Evolutionary conservation across 208 protist species (phyloP).

Genomic region (Leishmania braziliensis): DNA sequence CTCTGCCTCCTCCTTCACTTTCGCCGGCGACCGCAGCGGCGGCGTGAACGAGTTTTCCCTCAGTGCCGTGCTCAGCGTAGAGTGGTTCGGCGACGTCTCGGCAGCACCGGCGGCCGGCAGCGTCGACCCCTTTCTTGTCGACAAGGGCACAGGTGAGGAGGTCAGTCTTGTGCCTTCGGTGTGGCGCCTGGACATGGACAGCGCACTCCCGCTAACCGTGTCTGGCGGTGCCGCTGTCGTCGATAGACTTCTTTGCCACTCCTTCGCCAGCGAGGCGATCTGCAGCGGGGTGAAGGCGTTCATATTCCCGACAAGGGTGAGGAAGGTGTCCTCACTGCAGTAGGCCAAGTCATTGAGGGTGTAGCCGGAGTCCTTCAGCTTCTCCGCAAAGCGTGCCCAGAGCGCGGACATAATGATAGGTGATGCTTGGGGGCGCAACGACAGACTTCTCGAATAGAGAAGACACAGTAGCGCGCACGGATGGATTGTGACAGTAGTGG

Average conservation of each 20-base stretch:
- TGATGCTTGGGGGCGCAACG: background rate
- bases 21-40: conserved; percentile 27
- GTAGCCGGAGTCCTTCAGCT: conserved; percentile 60
- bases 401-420: conserved; percentile 39
- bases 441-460: background rate
- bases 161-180: background rate
- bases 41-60: conserved; percentile 24
- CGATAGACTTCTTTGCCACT: conserved; percentile 41
- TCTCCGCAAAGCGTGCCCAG: conserved; percentile 51
- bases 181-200: background rate
- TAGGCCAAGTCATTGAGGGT: conserved; percentile 54
- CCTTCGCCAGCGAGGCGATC: conserved; percentile 40
- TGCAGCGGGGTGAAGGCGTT: conserved; percentile 57
- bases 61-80: conserved; percentile 23
- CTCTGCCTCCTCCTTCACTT: conserved; percentile 37
- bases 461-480: background rate
- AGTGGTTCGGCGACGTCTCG: conserved; percentile 15
- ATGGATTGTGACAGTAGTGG: background rate
- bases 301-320: conserved; percentile 59
- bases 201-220: background rate
- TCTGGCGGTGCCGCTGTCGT: background rate
- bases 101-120: background rate
- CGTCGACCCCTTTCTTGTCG: background rate
- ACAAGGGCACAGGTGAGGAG: conserved; percentile 1
- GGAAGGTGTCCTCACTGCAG: conserved; percentile 71